Evolutionary conservation across 2,329 filamentous ascomycete species (phyloP).

Genomic region (Ophiostoma perfectum): DNA sequence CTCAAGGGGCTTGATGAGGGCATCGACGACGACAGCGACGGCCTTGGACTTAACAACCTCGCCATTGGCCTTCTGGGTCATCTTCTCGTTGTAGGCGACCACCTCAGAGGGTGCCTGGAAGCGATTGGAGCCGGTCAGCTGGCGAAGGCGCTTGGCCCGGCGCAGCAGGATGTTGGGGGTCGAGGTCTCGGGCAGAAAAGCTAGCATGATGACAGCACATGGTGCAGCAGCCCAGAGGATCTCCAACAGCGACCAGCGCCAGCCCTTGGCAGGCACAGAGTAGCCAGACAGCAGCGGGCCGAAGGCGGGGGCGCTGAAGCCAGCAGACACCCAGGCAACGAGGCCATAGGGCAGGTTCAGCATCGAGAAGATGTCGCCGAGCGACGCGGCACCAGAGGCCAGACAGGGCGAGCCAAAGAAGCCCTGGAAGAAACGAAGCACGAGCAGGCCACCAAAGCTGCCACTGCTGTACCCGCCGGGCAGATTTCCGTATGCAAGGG

Average conservation of each 20-base stretch:
- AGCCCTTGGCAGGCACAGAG: constrained; percentile 32
- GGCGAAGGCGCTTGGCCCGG: constrained; percentile 48
- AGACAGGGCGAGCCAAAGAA: constrained; percentile 58
- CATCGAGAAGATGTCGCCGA: constrained; percentile 58
- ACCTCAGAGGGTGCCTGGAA: constrained; percentile 61
- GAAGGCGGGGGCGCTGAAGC: constrained; percentile 45
- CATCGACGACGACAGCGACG: constrained; percentile 44
- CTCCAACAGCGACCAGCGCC: constrained; percentile 36
- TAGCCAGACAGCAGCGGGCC: constrained; percentile 47
- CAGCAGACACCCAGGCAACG: constrained; percentile 63
- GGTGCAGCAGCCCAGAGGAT: constrained; percentile 29
- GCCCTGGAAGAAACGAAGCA: constrained; percentile 65
- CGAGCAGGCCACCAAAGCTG: constrained; percentile 55
- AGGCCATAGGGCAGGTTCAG: constrained; percentile 65
- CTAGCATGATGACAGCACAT: constrained; percentile 41
- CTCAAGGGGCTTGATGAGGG: constrained; percentile 51
- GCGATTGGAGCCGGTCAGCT: constrained; percentile 49
- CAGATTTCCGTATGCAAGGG: constrained; percentile 31
- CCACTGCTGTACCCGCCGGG: constrained; percentile 23
- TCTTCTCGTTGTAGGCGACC: constrained; percentile 27
- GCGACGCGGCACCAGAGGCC: constrained; percentile 57
- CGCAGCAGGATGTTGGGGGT: constrained; percentile 47
- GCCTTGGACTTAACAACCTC: constrained; percentile 32
- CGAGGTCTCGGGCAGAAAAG: constrained; percentile 37
- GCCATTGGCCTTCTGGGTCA: constrained; percentile 32